Percentiles rank a stretch among this genome's conserved stretches.
Conservation (phyloP, 371 early-diverging fungal species). For the Lichtheimia corymbifera region DNA sequence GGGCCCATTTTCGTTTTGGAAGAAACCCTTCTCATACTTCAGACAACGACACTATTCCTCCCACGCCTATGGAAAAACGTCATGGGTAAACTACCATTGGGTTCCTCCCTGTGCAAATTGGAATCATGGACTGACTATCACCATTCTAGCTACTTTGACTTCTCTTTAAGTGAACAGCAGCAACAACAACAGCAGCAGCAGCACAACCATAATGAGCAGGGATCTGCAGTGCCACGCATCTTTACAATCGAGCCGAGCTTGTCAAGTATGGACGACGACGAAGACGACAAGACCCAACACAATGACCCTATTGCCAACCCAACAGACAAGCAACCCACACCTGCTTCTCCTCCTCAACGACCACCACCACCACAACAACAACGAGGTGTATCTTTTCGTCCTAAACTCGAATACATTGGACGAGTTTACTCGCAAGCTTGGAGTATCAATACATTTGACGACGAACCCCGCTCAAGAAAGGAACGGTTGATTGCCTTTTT, state of each 20-base stretch:
- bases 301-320: not conserved
- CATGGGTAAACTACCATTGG: not conserved
- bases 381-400: slow-evolving; percentile 16
- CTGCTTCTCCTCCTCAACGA: not conserved
- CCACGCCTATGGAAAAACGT: slow-evolving; percentile 14
- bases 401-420: slow-evolving; percentile 20
- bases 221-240: not conserved
- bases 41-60: slow-evolving; percentile 4
- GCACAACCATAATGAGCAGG: not conserved
- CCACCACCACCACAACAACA: not conserved
- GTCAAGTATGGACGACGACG: not conserved
- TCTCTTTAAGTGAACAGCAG: not conserved
- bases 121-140: not conserved
- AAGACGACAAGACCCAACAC: not conserved
- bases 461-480: slow-evolving; percentile 11
- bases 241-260: slow-evolving; percentile 11
- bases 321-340: not conserved
- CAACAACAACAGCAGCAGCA: not conserved
- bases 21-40: not conserved
- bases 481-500: slow-evolving; percentile 20
- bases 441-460: slow-evolving; percentile 7
- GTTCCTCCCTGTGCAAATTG: not conserved
- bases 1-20: slow-evolving; percentile 4
- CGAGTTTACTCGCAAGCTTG: slow-evolving; percentile 14
- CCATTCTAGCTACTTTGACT: slow-evolving; percentile 13